Evolutionary conservation across 306 rosid species (phyloP).

Genomic region (Cucurbita pepo): DNA sequence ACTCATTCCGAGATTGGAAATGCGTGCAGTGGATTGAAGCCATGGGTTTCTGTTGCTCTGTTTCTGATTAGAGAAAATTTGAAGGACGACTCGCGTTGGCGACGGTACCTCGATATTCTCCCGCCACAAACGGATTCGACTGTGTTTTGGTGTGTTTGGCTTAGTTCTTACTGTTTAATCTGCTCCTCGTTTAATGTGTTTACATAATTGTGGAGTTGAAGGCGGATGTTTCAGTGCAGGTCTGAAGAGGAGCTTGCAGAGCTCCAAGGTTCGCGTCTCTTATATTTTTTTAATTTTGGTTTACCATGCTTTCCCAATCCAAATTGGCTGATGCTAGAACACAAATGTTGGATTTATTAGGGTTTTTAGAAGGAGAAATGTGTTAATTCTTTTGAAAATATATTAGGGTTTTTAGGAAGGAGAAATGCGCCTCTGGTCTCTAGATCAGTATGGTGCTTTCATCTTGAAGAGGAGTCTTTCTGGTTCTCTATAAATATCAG

Average conservation of each 20-base stretch:
- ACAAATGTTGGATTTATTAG: background rate
- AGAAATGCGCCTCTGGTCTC: background rate
- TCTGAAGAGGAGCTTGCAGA: slow-evolving; percentile 93
- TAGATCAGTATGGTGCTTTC: background rate
- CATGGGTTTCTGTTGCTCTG: slow-evolving; percentile 77
- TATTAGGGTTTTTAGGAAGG: background rate
- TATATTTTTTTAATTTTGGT: background rate
- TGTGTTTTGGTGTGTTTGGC: slow-evolving; percentile 69
- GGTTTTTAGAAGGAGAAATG: background rate
- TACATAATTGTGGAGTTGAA: slow-evolving; percentile 32
- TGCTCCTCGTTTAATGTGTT: background rate
- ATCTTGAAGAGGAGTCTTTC: background rate
- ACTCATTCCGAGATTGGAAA: slow-evolving; percentile 70
- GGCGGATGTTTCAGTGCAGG: slow-evolving; percentile 85
- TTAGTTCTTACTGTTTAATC: slow-evolving; percentile 3
- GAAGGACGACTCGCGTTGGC: slow-evolving; percentile 54
- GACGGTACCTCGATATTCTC: slow-evolving; percentile 52
- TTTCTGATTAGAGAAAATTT: slow-evolving; percentile 53
- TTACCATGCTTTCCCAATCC: background rate
- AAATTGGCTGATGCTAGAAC: background rate
- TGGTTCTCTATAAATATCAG: background rate
- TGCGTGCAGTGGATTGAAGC: slow-evolving; percentile 62
- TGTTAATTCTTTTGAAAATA: background rate
- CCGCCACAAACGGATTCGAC: slow-evolving; percentile 69
- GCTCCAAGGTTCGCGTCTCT: slow-evolving; percentile 56